phyloP scores from a whole-genome alignment of 1,139 yeast genomes.

The Pichia sp. region DNA sequence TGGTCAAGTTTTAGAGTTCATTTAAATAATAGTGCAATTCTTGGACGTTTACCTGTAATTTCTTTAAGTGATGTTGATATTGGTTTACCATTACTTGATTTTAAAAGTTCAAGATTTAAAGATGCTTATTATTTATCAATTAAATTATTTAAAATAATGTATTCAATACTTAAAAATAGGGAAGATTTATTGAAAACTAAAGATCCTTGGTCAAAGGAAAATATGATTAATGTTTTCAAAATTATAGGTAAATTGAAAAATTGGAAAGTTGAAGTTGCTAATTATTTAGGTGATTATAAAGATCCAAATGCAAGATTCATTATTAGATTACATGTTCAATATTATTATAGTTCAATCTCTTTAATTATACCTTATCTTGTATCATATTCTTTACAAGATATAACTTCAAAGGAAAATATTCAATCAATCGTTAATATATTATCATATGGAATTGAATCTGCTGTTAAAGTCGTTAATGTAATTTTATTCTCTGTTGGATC shows the following conservation, averaged over 20 bases:
- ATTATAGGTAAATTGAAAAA: conserved; percentile 24
- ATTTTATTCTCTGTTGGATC: conserved; percentile 19
- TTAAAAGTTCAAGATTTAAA: conserved; percentile 22
- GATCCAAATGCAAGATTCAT: conserved; percentile 20
- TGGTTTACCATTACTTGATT: conserved; percentile 19
- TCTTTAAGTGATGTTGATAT: conserved; percentile 28
- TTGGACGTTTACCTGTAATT: conserved; percentile 31
- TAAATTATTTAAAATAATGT: conserved; percentile 27
- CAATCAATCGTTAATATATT: conserved; percentile 26
- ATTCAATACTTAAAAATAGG: conserved; percentile 27
- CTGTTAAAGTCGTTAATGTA: conserved; percentile 25
- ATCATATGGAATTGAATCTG: conserved; percentile 28
- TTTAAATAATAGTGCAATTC: conserved; percentile 27
- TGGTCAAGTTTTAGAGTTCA: conserved; percentile 32
- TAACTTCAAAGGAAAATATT: conserved; percentile 19
- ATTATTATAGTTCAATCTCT: conserved; percentile 27
- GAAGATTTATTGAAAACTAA: conserved; percentile 23
- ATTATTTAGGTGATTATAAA: not conserved
- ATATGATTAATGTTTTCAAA: conserved; percentile 27
- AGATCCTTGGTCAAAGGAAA: conserved; percentile 25
- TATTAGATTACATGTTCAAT: conserved; percentile 28
- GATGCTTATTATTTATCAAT: conserved; percentile 23
- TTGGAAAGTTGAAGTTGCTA: conserved; percentile 14
- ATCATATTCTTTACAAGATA: conserved; percentile 20
- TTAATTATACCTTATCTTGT: conserved; percentile 31